Evolutionary conservation across 1,139 yeast genomes (phyloP).

Genomic region (Zygosaccharomyces sapae): DNA sequence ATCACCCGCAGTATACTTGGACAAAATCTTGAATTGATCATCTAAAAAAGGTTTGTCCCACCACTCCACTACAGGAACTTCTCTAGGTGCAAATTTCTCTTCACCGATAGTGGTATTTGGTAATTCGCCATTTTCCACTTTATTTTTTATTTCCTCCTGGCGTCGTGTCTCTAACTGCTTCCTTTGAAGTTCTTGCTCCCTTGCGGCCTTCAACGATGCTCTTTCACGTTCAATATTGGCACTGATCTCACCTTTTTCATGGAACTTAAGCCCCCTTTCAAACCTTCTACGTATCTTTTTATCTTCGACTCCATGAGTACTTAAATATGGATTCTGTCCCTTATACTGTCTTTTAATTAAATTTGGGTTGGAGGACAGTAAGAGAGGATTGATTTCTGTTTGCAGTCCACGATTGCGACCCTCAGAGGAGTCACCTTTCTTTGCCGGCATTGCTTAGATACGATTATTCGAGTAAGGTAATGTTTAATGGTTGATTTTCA

Average conservation of each 20-base stretch:
- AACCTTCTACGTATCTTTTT: slow-evolving; percentile 16
- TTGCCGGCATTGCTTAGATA: slow-evolving; percentile 1
- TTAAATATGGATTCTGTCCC: slow-evolving; percentile 30
- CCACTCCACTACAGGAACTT: slow-evolving; percentile 30
- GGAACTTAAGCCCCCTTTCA: slow-evolving; percentile 21
- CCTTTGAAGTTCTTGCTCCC: slow-evolving; percentile 11
- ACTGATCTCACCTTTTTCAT: slow-evolving; percentile 27
- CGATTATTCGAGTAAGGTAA: not conserved
- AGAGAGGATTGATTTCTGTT: slow-evolving; percentile 32
- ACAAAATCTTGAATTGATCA: slow-evolving; percentile 13
- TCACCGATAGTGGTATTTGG: slow-evolving; percentile 29
- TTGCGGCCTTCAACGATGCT: slow-evolving; percentile 5
- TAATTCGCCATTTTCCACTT: slow-evolving; percentile 26
- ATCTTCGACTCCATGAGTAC: slow-evolving; percentile 6
- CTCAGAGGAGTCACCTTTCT: slow-evolving; percentile 2
- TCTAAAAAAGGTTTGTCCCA: slow-evolving; percentile 33
- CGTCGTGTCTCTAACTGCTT: slow-evolving; percentile 10
- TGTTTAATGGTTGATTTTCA: not conserved
- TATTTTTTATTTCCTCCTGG: slow-evolving; percentile 8
- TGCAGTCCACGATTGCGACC: slow-evolving; percentile 24
- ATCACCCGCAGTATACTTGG: slow-evolving; percentile 23
- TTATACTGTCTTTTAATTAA: slow-evolving; percentile 26
- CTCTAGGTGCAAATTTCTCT: slow-evolving; percentile 19
- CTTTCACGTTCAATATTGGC: slow-evolving; percentile 19
- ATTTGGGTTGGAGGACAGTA: slow-evolving; percentile 30